Percentiles rank a stretch among this genome's conserved stretches.
Conservation (phyloP, 2,329 filamentous ascomycete genomes). For the Penicillium sp. region DNA sequence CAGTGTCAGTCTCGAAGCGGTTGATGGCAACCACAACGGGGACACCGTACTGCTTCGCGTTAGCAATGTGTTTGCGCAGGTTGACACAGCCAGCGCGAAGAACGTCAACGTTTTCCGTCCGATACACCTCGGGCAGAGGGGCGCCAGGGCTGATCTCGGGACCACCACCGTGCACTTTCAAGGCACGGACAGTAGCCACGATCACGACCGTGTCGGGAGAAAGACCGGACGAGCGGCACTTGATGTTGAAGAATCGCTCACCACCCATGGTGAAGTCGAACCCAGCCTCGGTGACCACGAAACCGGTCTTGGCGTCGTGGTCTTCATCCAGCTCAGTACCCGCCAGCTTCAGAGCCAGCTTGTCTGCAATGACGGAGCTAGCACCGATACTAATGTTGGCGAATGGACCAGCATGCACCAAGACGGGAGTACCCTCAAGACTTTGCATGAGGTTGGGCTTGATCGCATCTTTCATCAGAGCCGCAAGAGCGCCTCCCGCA, state of each 20-base stretch:
- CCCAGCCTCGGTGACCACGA: constrained; percentile 92
- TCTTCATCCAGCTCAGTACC: constrained; percentile 91
- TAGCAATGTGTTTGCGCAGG: constrained; percentile 88
- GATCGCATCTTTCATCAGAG: constrained; percentile 95
- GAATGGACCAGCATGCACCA: constrained; percentile 95
- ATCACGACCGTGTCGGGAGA: constrained; percentile 90
- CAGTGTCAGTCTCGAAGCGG: constrained; percentile 88
- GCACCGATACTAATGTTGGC: constrained; percentile 98
- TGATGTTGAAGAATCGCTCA: constrained; percentile 99
- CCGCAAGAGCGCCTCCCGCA: constrained; percentile 82
- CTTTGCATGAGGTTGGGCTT: constrained; percentile 99
- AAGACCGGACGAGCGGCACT: constrained; percentile 90
- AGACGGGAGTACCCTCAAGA: constrained; percentile 91
- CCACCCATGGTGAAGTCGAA: constrained; percentile 99
- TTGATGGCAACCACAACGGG: constrained; percentile 97
- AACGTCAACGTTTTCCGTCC: constrained; percentile 86
- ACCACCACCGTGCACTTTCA: constrained; percentile 95
- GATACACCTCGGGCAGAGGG: constrained; percentile 79
- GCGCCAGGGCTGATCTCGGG: constrained; percentile 88
- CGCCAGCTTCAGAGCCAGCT: constrained; percentile 89
- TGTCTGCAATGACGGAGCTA: constrained; percentile 90
- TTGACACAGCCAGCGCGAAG: constrained; percentile 88
- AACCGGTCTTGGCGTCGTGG: constrained; percentile 73
- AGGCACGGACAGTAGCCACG: constrained; percentile 87
- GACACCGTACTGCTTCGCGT: constrained; percentile 81